phyloP scores from a whole-genome alignment of 2,329 filamentous ascomycete species.

The Fusarium decemcellulare region DNA sequence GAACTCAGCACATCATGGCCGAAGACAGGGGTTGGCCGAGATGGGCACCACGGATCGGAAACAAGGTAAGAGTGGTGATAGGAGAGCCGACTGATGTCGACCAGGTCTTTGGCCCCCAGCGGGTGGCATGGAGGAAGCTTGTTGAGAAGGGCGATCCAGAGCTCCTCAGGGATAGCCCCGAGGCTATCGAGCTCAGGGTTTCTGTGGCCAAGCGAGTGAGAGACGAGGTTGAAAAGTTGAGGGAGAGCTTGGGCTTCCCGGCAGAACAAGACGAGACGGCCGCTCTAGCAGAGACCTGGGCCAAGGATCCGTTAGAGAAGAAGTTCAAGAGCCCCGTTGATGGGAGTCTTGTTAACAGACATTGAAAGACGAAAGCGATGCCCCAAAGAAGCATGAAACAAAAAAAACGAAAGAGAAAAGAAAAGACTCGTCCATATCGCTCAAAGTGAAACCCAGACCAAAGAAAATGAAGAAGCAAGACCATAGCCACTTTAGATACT shows the following conservation, averaged over 20 bases:
- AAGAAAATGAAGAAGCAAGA: slow-evolving; percentile 13
- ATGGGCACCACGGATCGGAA: slow-evolving; percentile 82
- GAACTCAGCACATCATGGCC: slow-evolving; percentile 89
- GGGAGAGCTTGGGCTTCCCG: slow-evolving; percentile 78
- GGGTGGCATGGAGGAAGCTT: slow-evolving; percentile 80
- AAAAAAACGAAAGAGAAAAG: slow-evolving; percentile 5
- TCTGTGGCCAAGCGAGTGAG: slow-evolving; percentile 86
- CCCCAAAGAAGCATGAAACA: slow-evolving; percentile 2
- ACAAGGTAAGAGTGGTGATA: slow-evolving; percentile 80
- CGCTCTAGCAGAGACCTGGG: slow-evolving; percentile 86
- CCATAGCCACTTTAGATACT: slow-evolving; percentile 24
- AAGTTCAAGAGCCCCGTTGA: slow-evolving; percentile 69
- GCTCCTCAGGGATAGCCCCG: slow-evolving; percentile 58
- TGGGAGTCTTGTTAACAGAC: slow-evolving; percentile 63
- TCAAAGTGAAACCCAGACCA: slow-evolving; percentile 22
- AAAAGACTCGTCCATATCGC: slow-evolving; percentile 27
- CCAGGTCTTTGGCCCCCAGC: slow-evolving; percentile 81
- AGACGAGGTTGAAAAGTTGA: slow-evolving; percentile 84
- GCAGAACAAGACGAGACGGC: slow-evolving; percentile 84
- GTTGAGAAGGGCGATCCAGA: slow-evolving; percentile 65
- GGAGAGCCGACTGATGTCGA: slow-evolving; percentile 84
- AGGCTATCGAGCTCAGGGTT: slow-evolving; percentile 79
- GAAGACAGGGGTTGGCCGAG: slow-evolving; percentile 85
- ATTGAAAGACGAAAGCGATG: slow-evolving; percentile 40
- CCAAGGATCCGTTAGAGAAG: slow-evolving; percentile 63